These are phyloP conservation scores for Papiliotrema laurentii DNA, from an alignment of 1,284 basidiomycete genomes.

Conservation along the genomic window DNA sequence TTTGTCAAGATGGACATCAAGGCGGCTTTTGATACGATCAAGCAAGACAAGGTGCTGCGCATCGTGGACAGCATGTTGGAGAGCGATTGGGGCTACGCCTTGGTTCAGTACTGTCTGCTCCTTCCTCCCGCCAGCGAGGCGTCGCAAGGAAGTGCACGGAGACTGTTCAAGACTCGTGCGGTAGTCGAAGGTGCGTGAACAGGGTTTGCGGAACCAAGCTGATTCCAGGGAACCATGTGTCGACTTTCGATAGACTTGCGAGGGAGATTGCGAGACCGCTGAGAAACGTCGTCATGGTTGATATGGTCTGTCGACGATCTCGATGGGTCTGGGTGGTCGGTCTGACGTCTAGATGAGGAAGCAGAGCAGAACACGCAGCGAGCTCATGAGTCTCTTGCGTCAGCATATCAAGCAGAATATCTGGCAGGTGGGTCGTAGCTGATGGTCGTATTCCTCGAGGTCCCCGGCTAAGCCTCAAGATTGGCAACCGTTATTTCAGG, in stretches of 20 bases:
- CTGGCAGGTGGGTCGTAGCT: slow-evolving; percentile 61
- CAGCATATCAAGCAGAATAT: slow-evolving; percentile 89
- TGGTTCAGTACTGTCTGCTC: slow-evolving; percentile 35
- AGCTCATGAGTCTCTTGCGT: slow-evolving; percentile 68
- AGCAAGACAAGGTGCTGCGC: slow-evolving; percentile 75
- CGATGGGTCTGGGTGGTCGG: background rate
- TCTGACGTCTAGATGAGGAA: slow-evolving; percentile 16
- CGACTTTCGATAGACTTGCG: slow-evolving; percentile 25
- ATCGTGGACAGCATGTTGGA: slow-evolving; percentile 71
- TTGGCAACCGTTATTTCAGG: slow-evolving; percentile 43
- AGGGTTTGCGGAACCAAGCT: slow-evolving; percentile 36
- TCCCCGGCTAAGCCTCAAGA: too few species aligned
- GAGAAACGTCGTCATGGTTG: slow-evolving; percentile 76
- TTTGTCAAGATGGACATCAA: slow-evolving; percentile 96
- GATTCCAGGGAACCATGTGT: slow-evolving; percentile 39
- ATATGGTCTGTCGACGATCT: slow-evolving; percentile 60
- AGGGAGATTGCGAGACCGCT: slow-evolving; percentile 62
- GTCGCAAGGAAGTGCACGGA: slow-evolving; percentile 24
- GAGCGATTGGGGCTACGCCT: slow-evolving; percentile 48
- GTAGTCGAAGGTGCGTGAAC: slow-evolving; percentile 19
- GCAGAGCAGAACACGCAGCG: slow-evolving; percentile 48
- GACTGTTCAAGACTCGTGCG: slow-evolving; percentile 35
- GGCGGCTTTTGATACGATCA: slow-evolving; percentile 94
- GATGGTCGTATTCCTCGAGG: too few species aligned
- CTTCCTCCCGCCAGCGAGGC: slow-evolving; percentile 37